phyloP scores from a whole-genome alignment of 768 basidiomycete genomes.

The Ramaria rubella region DNA sequence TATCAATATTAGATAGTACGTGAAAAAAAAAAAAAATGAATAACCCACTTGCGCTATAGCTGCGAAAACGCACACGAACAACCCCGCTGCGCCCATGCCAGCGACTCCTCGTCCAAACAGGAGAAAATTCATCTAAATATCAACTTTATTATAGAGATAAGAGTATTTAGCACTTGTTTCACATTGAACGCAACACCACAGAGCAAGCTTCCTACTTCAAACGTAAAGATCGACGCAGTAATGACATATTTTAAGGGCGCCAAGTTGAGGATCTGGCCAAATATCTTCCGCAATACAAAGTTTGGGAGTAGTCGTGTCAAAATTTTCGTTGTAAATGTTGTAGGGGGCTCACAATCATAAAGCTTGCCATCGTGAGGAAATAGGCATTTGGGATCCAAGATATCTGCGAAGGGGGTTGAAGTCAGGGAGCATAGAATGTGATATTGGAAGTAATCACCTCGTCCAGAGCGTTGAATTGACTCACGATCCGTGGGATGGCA shows the following conservation, averaged over 20 bases:
- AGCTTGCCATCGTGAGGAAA: constrained; percentile 24
- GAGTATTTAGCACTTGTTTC: background rate
- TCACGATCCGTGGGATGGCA: constrained; percentile 25
- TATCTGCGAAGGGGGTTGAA: background rate
- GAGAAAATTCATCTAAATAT: background rate
- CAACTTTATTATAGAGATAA: background rate
- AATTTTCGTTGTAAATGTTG: background rate
- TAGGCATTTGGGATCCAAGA: constrained; percentile 12
- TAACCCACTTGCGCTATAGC: constrained; percentile 18
- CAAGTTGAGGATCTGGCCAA: constrained; percentile 27
- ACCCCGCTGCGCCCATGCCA: constrained; percentile 10
- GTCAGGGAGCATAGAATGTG: background rate
- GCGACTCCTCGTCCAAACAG: constrained; percentile 14
- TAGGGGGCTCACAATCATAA: constrained; percentile 18
- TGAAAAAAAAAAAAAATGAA: background rate
- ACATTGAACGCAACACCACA: constrained; percentile 14
- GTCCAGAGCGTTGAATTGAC: constrained; percentile 23
- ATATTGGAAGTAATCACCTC: constrained; percentile 18
- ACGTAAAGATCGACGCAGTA: constrained; percentile 12
- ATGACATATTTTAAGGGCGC: constrained; percentile 27
- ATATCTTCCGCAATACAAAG: constrained; percentile 10
- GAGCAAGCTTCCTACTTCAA: constrained; percentile 16
- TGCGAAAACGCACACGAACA: constrained; percentile 20
- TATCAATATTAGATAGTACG: constrained; percentile 4
- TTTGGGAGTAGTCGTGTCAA: background rate